Percentiles rank a stretch among this genome's conserved stretches.
Conservation (phyloP, 1,139 yeast genomes). For the Geotrichum klebahnii region DNA sequence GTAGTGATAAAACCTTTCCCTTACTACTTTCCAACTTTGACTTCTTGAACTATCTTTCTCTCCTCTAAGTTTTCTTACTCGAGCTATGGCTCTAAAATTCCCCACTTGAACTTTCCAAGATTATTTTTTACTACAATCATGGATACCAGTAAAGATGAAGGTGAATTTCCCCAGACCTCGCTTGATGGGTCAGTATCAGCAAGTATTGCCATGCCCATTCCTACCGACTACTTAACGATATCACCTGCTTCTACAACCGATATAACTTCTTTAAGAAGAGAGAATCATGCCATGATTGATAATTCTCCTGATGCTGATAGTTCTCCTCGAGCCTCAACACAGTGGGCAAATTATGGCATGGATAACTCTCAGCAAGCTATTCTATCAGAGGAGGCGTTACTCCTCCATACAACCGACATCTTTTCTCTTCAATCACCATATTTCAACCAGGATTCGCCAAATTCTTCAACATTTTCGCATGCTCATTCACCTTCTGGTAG, state of each 20-base stretch:
- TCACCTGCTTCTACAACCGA: neutral
- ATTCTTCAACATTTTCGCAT: neutral
- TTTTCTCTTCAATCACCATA: neutral
- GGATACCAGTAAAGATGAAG: neutral
- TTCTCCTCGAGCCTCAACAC: constrained; percentile 10
- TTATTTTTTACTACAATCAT: neutral
- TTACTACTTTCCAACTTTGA: neutral
- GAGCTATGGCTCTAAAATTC: no score
- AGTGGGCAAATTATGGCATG: constrained; percentile 20
- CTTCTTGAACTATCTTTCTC: no score
- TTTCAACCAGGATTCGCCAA: neutral
- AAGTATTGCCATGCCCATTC: constrained; percentile 6
- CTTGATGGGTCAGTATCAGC: constrained; percentile 13
- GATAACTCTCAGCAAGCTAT: constrained; percentile 21
- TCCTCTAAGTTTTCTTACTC: no score
- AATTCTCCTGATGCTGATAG: constrained; percentile 4
- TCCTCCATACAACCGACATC: constrained; percentile 10
- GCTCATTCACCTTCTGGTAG: neutral
- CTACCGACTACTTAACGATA: neutral
- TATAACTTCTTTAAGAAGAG: neutral
- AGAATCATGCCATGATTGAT: neutral
- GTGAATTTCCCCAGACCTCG: constrained; percentile 1
- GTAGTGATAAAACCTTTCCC: neutral
- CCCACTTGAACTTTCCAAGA: neutral
- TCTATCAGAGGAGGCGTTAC: constrained; percentile 20